These are phyloP conservation scores for Thymus mandschuricus DNA, from an alignment of 257 asterid species.

Conservation along the genomic window DNA sequence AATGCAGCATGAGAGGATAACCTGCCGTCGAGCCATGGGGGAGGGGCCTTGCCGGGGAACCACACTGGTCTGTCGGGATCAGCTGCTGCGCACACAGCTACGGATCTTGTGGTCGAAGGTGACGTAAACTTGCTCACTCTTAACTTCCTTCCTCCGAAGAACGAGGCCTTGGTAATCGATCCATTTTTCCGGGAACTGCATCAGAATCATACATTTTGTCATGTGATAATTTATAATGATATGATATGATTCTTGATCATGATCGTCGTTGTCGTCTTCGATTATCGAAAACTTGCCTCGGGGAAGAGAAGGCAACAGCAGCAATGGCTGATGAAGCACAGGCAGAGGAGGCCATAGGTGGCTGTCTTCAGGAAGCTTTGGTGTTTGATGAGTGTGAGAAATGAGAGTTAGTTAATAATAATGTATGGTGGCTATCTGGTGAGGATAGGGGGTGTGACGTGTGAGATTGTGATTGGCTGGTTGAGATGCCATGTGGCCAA, in stretches of 20 bases:
- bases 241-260: background rate
- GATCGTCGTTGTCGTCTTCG: background rate
- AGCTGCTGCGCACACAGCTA: slow-evolving; percentile 62
- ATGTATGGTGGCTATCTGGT: slow-evolving; percentile 66
- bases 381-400: slow-evolving; percentile 28
- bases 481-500: slow-evolving; percentile 72
- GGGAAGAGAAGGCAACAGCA: slow-evolving; percentile 81
- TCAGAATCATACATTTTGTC: background rate
- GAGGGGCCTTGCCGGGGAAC: slow-evolving; percentile 99
- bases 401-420: slow-evolving; percentile 32
- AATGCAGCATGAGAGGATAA: slow-evolving; percentile 11
- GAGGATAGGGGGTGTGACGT: slow-evolving; percentile 52
- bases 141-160: slow-evolving; percentile 76
- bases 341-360: slow-evolving; percentile 79
- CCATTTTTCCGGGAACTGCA: slow-evolving; percentile 75
- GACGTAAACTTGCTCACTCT: slow-evolving; percentile 53
- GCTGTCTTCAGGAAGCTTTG: slow-evolving; percentile 1
- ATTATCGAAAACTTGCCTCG: slow-evolving; percentile 52
- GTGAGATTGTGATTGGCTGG: slow-evolving; percentile 68
- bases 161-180: slow-evolving; percentile 62
- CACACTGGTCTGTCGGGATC: slow-evolving; percentile 93
- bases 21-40: slow-evolving; percentile 99
- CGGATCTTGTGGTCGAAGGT: slow-evolving; percentile 50
- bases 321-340: slow-evolving; percentile 94
- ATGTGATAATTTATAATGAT: background rate